phyloP scores from a whole-genome alignment of 768 basidiomycete species.

The Panaeolus cyanescens region DNA sequence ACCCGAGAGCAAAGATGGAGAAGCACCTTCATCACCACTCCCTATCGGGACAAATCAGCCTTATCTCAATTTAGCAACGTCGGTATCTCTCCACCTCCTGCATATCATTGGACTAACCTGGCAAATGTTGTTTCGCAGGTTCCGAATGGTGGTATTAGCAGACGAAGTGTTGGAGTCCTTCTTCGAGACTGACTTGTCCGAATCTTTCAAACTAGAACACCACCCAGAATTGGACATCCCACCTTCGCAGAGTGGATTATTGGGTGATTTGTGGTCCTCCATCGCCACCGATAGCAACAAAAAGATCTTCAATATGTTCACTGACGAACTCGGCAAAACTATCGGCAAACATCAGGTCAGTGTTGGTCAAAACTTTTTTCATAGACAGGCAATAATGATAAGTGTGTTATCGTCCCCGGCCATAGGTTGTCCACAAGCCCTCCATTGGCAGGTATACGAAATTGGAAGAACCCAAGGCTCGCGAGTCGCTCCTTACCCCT shows the following conservation, averaged over 20 bases:
- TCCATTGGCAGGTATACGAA: constrained; percentile 85
- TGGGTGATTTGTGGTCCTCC: constrained; percentile 86
- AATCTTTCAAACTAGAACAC: constrained; percentile 80
- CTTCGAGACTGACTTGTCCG: constrained; percentile 90
- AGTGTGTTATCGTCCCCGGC: background rate
- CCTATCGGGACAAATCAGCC: constrained; percentile 77
- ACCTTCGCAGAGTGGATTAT: constrained; percentile 56
- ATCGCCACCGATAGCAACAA: constrained; percentile 92
- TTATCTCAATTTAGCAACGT: constrained; percentile 92
- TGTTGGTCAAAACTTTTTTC: background rate
- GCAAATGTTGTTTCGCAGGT: constrained; percentile 46
- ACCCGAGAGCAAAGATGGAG: constrained; percentile 30
- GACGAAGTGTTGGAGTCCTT: constrained; percentile 97
- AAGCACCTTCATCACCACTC: constrained; percentile 40
- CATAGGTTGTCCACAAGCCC: constrained; percentile 73
- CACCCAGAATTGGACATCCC: constrained; percentile 70
- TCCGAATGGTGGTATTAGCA: constrained; percentile 98
- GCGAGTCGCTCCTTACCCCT: constrained; percentile 83
- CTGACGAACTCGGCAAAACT: constrained; percentile 92
- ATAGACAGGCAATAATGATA: background rate
- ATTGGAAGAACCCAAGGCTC: constrained; percentile 84
- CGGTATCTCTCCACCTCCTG: constrained; percentile 20
- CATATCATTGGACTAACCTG: background rate
- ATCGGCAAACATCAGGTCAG: constrained; percentile 88
- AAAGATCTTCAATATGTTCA: constrained; percentile 90